phyloP scores from a whole-genome alignment of 1,284 basidiomycete species.

The Trametes versicolor region DNA sequence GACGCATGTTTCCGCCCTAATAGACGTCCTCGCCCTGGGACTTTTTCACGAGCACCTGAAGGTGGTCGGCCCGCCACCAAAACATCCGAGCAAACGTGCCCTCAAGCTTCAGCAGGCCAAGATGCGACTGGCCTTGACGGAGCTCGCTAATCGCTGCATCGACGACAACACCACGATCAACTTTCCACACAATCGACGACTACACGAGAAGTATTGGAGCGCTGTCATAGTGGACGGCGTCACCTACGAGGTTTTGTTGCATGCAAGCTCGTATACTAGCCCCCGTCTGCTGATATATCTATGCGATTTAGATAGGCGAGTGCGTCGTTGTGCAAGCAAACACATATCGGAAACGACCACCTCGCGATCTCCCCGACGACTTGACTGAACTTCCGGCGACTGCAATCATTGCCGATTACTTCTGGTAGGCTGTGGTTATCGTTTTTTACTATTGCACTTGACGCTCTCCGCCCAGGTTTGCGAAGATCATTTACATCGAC shows the following conservation, averaged over 20 bases:
- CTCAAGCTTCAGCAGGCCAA: slow-evolving; percentile 20
- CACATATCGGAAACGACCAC: slow-evolving; percentile 37
- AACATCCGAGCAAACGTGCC: slow-evolving; percentile 30
- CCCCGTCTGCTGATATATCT: slow-evolving; percentile 9
- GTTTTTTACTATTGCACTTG: slow-evolving; percentile 5
- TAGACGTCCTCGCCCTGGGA: slow-evolving; percentile 57
- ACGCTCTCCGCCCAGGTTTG: slow-evolving; percentile 64
- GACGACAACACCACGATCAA: slow-evolving; percentile 16
- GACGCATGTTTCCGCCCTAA: slow-evolving; percentile 69
- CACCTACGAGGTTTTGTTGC: slow-evolving; percentile 47
- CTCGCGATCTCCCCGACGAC: slow-evolving; percentile 40
- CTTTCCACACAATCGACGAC: slow-evolving; percentile 26
- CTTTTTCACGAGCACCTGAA: slow-evolving; percentile 61
- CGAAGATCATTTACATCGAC: slow-evolving; percentile 62
- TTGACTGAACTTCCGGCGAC: slow-evolving; percentile 46
- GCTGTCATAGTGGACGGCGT: slow-evolving; percentile 49
- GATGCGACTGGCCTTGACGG: slow-evolving; percentile 19
- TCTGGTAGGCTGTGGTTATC: slow-evolving; percentile 59
- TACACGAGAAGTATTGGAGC: slow-evolving; percentile 36
- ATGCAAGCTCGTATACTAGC: slow-evolving; percentile 1
- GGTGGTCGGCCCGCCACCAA: slow-evolving; percentile 57
- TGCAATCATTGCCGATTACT: slow-evolving; percentile 60
- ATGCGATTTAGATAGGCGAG: slow-evolving; percentile 60
- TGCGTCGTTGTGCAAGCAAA: slow-evolving; percentile 59
- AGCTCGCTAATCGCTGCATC: slow-evolving; percentile 20